phyloP scores from a whole-genome alignment of 129 eudicot species.

The Chrysanthemum seticuspe region DNA sequence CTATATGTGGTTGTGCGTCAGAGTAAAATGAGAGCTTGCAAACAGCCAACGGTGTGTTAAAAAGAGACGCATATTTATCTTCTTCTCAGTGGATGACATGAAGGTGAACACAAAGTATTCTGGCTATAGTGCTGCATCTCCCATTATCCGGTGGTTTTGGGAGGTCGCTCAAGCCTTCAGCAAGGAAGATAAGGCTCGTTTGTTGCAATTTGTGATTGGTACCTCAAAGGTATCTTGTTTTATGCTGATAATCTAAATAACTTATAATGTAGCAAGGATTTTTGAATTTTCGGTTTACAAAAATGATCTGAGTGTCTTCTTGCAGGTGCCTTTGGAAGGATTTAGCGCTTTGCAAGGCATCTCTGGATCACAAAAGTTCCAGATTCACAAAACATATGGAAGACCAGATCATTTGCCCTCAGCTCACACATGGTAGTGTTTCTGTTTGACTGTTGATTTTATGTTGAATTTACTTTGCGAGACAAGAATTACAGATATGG shows the following conservation, averaged over 20 bases:
- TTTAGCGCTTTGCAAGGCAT: conserved; percentile 97
- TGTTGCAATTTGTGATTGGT: conserved; percentile 96
- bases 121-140: conserved; percentile 91
- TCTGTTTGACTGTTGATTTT: not conserved
- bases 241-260: not conserved
- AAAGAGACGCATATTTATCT: not conserved
- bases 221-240: conserved; percentile 76
- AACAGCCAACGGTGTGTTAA: not conserved
- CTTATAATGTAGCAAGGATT: not conserved
- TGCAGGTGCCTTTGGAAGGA: conserved; percentile 97
- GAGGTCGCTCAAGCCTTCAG: conserved; percentile 92
- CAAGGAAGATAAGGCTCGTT: conserved; percentile 99
- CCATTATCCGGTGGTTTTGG: conserved; percentile 99
- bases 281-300: not conserved
- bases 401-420: conserved; percentile 90
- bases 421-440: conserved; percentile 91
- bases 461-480: not conserved
- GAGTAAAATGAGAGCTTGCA: not conserved
- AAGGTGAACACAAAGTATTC: conserved; percentile 94
- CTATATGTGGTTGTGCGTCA: not conserved
- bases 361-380: conserved; percentile 96
- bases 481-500: not conserved
- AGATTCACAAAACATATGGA: conserved; percentile 97
- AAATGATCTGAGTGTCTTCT: not conserved
- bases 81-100: conserved; percentile 84